phyloP scores from a whole-genome alignment of 1,284 basidiomycete genomes.

The Volvariella surrecta region DNA sequence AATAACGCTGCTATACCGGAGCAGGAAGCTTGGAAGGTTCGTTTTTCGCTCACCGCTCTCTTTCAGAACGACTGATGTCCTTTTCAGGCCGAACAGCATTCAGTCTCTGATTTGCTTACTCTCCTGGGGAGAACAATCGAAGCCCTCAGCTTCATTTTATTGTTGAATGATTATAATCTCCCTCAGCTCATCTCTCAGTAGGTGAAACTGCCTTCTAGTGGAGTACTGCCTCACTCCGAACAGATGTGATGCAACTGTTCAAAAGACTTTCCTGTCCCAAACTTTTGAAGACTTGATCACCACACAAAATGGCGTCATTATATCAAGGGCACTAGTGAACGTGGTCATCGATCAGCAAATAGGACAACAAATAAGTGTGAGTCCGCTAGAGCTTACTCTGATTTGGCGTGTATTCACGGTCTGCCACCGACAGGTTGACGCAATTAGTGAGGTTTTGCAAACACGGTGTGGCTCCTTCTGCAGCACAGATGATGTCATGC shows the following conservation, averaged over 20 bases:
- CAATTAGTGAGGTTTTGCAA: conserved; percentile 91
- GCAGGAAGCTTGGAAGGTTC: conserved; percentile 80
- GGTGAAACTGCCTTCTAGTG: conserved; percentile 18
- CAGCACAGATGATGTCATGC: conserved; percentile 94
- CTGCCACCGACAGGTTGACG: conserved; percentile 65
- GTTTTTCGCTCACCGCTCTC: conserved; percentile 7
- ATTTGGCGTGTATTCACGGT: conserved; percentile 6
- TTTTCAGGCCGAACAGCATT: conserved; percentile 68
- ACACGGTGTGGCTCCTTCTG: conserved; percentile 96
- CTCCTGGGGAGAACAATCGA: conserved; percentile 83
- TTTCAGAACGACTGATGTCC: conserved; percentile 9
- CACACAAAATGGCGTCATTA: conserved; percentile 71
- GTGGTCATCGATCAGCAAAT: conserved; percentile 98
- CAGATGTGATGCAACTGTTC: conserved; percentile 65
- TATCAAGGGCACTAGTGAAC: conserved; percentile 85
- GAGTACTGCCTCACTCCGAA: conserved; percentile 8
- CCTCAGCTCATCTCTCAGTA: conserved; percentile 80
- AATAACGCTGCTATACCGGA: conserved; percentile 48
- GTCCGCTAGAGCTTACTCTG: conserved; percentile 17
- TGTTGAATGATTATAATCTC: conserved; percentile 87
- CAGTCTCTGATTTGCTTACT: conserved; percentile 62
- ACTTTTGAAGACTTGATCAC: conserved; percentile 86
- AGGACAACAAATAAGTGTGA: conserved; percentile 87
- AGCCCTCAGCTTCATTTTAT: conserved; percentile 87
- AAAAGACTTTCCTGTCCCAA: conserved; percentile 57